These are phyloP conservation scores for Cornus suecica DNA, from an alignment of 148 eudicot genomes.

Conservation along the genomic window DNA sequence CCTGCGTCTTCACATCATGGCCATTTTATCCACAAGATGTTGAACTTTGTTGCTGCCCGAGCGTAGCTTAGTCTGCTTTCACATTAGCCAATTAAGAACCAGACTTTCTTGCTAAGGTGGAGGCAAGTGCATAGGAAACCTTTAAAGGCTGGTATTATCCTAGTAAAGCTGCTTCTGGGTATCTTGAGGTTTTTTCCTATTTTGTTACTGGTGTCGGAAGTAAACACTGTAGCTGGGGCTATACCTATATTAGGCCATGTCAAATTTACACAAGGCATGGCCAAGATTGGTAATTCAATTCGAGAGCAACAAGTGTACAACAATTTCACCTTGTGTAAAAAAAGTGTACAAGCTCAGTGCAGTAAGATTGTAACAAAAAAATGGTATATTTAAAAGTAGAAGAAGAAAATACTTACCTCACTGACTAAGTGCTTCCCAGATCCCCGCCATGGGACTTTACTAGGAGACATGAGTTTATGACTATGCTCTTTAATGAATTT, in stretches of 20 bases:
- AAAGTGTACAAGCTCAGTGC: not conserved
- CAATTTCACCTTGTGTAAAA: not conserved
- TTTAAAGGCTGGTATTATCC: too few species aligned
- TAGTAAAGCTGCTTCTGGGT: too few species aligned
- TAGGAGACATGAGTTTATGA: conserved; percentile 1
- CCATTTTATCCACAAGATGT: too few species aligned
- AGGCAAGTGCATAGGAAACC: too few species aligned
- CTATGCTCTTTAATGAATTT: conserved; percentile 1
- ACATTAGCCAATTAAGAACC: too few species aligned
- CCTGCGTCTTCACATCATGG: too few species aligned
- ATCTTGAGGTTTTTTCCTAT: not conserved
- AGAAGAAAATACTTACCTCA: not conserved
- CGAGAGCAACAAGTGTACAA: not conserved
- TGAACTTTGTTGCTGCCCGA: too few species aligned
- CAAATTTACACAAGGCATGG: not conserved
- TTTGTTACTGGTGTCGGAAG: not conserved
- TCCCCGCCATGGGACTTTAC: conserved; percentile 9
- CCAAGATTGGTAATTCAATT: not conserved
- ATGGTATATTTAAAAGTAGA: not conserved
- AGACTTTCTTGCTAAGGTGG: too few species aligned
- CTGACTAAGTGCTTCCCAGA: conserved; percentile 3
- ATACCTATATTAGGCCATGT: not conserved
- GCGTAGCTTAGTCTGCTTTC: too few species aligned
- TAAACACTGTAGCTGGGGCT: not conserved
- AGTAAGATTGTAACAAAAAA: not conserved